Percentiles rank a stretch among this genome's conserved stretches.
Conservation (phyloP, 2,329 filamentous ascomycete species). For the Pseudonectria foliicola region DNA sequence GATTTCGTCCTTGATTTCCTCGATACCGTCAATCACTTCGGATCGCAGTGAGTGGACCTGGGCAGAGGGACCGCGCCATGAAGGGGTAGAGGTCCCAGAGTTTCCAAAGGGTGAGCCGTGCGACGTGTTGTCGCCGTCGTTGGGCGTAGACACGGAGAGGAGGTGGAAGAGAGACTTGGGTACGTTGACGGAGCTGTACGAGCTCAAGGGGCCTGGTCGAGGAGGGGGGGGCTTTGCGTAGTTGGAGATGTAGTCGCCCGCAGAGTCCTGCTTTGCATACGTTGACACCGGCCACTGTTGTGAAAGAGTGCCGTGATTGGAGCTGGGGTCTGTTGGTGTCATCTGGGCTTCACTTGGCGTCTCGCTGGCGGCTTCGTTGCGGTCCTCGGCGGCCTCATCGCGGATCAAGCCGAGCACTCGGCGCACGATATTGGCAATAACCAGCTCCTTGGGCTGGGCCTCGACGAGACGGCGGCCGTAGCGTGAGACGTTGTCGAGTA, state of each 20-base stretch:
- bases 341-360: constrained; percentile 42
- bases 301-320: constrained; percentile 22
- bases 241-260: constrained; percentile 22
- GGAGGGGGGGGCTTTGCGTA: constrained; percentile 25
- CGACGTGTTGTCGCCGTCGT: constrained; percentile 26
- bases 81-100: constrained; percentile 45
- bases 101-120: constrained; percentile 41
- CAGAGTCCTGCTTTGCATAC: constrained; percentile 28
- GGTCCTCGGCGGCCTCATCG: constrained; percentile 79
- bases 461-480: constrained; percentile 71
- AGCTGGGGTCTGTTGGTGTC: constrained; percentile 34
- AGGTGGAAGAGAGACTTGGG: constrained; percentile 82
- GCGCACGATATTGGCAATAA: constrained; percentile 89
- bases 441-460: constrained; percentile 83
- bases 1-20: constrained; percentile 93
- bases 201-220: constrained; percentile 55
- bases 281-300: constrained; percentile 26
- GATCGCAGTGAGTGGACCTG: constrained; percentile 67
- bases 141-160: constrained; percentile 62
- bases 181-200: constrained; percentile 57
- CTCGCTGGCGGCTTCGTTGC: constrained; percentile 58
- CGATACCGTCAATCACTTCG: constrained; percentile 88
- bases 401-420: constrained; percentile 85
- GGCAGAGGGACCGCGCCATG: constrained; percentile 32
- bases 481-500: constrained; percentile 72